These are phyloP conservation scores for Globisporangium uncinulatum DNA, from an alignment of 352 stramenopile genomes.

Conservation along the genomic window DNA sequence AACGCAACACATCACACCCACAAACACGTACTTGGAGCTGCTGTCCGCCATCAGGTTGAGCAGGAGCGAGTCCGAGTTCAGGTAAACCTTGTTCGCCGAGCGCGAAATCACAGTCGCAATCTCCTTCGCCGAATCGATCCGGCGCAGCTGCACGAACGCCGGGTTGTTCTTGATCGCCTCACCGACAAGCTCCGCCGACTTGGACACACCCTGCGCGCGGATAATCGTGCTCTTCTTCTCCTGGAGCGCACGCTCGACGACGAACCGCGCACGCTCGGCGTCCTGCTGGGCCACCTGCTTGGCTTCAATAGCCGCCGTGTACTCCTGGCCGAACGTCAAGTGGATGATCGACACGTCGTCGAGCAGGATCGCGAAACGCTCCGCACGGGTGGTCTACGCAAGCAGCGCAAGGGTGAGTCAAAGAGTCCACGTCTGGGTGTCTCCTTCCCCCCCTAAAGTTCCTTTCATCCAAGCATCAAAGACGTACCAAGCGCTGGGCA, in stretches of 20 bases:
- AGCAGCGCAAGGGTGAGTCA: slow-evolving; percentile 8
- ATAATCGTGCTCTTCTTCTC: slow-evolving; percentile 99
- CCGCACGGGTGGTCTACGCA: slow-evolving; percentile 68
- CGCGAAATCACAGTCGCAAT: slow-evolving; percentile 95
- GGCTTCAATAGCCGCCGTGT: slow-evolving; percentile 97
- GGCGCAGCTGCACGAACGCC: slow-evolving; percentile 98
- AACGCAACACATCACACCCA: not conserved
- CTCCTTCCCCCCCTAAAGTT: no score
- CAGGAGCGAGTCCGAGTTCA: slow-evolving; percentile 97
- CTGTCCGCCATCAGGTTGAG: slow-evolving; percentile 93
- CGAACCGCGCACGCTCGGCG: slow-evolving; percentile 96
- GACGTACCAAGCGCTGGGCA: slow-evolving; percentile 85
- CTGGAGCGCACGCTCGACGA: slow-evolving; percentile 97
- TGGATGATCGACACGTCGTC: slow-evolving; percentile 99
- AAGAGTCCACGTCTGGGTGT: no score
- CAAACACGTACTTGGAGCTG: slow-evolving; percentile 36
- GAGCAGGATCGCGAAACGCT: slow-evolving; percentile 92
- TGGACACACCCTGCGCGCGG: slow-evolving; percentile 96
- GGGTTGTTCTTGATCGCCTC: slow-evolving; percentile 99
- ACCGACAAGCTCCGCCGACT: slow-evolving; percentile 97
- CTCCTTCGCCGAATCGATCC: slow-evolving; percentile 98
- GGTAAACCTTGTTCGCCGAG: slow-evolving; percentile 97
- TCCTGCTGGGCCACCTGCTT: slow-evolving; percentile 99
- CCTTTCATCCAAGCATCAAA: no score
- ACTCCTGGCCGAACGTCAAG: slow-evolving; percentile 98